Conservation (phyloP, 805 yeast species). For the Teunomyces kruisii region DNA sequence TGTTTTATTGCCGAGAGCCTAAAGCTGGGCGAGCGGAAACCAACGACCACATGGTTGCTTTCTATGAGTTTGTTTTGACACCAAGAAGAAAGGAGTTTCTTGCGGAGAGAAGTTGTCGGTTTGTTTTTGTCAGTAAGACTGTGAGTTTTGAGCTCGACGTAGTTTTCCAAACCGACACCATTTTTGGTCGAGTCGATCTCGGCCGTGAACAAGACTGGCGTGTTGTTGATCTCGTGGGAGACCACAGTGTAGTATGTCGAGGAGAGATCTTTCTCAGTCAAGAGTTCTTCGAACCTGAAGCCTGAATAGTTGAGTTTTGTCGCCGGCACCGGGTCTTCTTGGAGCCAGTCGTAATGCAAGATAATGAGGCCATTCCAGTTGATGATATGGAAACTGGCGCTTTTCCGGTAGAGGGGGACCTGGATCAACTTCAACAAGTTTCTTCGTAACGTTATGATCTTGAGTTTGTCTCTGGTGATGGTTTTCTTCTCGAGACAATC, state of each 20-base stretch:
- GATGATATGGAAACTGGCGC: slow-evolving; percentile 15
- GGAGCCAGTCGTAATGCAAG: slow-evolving; percentile 19
- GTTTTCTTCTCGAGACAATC: slow-evolving; percentile 6
- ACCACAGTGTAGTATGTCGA: slow-evolving; percentile 16
- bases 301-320: slow-evolving; percentile 19
- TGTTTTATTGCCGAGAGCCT: slow-evolving; percentile 13
- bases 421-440: slow-evolving; percentile 17
- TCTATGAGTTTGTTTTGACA: slow-evolving; percentile 18
- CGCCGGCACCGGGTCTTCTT: slow-evolving; percentile 2
- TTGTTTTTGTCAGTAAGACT: slow-evolving; percentile 5
- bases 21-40: slow-evolving; percentile 15
- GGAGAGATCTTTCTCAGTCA: slow-evolving; percentile 9
- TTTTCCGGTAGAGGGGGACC: slow-evolving; percentile 17
- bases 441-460: slow-evolving; percentile 18
- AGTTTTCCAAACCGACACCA: slow-evolving; percentile 9
- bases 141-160: slow-evolving; percentile 27
- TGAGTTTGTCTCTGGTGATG: slow-evolving; percentile 6
- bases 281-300: slow-evolving; percentile 20
- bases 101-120: slow-evolving; percentile 5
- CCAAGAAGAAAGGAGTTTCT: slow-evolving; percentile 14
- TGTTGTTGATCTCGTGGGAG: slow-evolving; percentile 9
- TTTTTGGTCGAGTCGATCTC: slow-evolving; percentile 21
- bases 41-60: slow-evolving; percentile 16
- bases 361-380: slow-evolving; percentile 17
- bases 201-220: slow-evolving; percentile 18